Evolutionary conservation across 2,329 filamentous ascomycete genomes (phyloP), one percentile per base, ranked within the genome.

Genomic region (Aspergillus sp.): DNA sequence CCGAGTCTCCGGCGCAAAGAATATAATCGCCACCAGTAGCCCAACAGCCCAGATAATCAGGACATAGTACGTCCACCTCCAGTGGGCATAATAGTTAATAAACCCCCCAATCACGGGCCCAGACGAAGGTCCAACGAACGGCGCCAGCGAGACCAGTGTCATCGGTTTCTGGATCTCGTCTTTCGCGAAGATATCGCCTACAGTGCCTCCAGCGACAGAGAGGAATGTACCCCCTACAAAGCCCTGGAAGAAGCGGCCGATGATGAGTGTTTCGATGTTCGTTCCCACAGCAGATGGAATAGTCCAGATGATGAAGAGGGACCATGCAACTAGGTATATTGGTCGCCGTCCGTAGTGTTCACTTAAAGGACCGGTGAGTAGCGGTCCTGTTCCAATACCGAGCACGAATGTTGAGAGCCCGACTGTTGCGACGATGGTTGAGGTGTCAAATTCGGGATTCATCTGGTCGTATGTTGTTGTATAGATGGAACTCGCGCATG

Each of bases 401-500:
- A 91, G 79, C 47, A 96, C 90, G 69, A 91, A 96, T 0, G 88
- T 12, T 2, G 49, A 52, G 4, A 52, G 24, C 12, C 49, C 49
- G 8, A 27, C 37, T 19, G 49, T 52, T 7, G 39, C 11, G 23
- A 44, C 14, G 0, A 52, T 17, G 0, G 7, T 8, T 23, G 39
- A 12, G 0, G 79, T 4, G 89, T 83, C 76, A 64, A 96, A 93
- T 57, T 93, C 88, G 27, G 79, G 75, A 58, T 87, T 84, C 75
- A 96, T 85, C 72, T 92, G 88, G n/a, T 67, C 69, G 71, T 96
- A 96, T 0, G 89, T 93, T 8, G 85, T 84, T 1, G 90, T 92
- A 73, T 96, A 96, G 61, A 93, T 84, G n/a, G 91, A 93, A 15
- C 56, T 58, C 11, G 58, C 24, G 39, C 49, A 52, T 44, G 49